phyloP scores from a whole-genome alignment of 495 filamentous ascomycete species.

The Hypoxylon crocopeplum region DNA sequence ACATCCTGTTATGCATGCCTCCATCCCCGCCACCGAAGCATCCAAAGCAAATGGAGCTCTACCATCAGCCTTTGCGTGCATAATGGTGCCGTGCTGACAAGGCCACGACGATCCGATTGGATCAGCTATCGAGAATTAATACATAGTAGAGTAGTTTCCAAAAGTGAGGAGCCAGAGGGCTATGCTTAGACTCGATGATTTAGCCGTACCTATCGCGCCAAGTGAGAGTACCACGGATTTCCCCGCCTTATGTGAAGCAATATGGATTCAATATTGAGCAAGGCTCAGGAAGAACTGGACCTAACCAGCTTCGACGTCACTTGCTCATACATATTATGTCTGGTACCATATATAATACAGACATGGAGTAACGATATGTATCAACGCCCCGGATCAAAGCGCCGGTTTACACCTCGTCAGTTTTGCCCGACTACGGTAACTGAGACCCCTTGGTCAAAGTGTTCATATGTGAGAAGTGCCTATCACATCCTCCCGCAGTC shows the following conservation, averaged over 20 bases:
- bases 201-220: conserved; percentile 19
- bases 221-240: conserved; percentile 6
- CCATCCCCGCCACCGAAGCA: conserved; percentile 4
- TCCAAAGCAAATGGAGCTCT: background rate
- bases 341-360: background rate
- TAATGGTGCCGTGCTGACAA: conserved; percentile 1
- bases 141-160: background rate
- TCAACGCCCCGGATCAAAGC: conserved; percentile 19
- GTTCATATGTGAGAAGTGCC: conserved; percentile 18
- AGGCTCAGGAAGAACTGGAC: conserved; percentile 18
- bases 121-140: no score
- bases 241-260: conserved; percentile 30
- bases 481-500: background rate
- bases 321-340: background rate
- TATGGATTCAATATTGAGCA: conserved; percentile 26
- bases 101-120: no score
- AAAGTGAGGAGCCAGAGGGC: no score
- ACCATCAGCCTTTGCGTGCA: background rate
- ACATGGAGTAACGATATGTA: background rate
- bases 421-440: conserved; percentile 27
- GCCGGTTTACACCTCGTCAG: conserved; percentile 5
- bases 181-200: conserved; percentile 6
- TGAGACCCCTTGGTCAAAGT: conserved; percentile 4
- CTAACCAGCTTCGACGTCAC: conserved; percentile 24
- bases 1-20: conserved; percentile 16